phyloP scores from a whole-genome alignment of 1,284 basidiomycete genomes.

The Phenoliferia sp. region DNA sequence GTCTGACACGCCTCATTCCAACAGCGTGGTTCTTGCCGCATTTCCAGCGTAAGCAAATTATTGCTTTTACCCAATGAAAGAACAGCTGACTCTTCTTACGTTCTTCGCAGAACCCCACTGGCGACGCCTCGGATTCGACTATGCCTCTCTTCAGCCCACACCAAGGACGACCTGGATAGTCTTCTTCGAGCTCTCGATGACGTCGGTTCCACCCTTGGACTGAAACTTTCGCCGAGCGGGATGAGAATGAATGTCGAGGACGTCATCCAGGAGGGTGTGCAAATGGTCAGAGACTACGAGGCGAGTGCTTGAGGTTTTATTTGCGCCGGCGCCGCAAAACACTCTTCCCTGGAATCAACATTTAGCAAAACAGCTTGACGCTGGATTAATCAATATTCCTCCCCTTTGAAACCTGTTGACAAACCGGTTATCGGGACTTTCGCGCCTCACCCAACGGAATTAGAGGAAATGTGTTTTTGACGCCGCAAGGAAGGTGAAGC shows the following conservation, averaged over 20 bases:
- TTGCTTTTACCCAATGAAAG: not conserved
- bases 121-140: conserved; percentile 87
- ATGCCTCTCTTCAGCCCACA: conserved; percentile 91
- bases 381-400: no score
- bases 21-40: conserved; percentile 70
- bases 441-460: no score
- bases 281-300: conserved; percentile 55
- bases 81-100: no score
- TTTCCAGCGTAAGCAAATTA: conserved; percentile 54
- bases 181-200: conserved; percentile 87
- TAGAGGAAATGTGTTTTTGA: no score
- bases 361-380: no score
- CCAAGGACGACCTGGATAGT: conserved; percentile 91
- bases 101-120: conserved; percentile 60
- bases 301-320: not conserved
- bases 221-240: conserved; percentile 49
- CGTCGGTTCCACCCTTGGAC: conserved; percentile 76
- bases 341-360: no score
- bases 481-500: no score
- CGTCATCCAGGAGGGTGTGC: conserved; percentile 67
- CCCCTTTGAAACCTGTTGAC: no score
- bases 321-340: no score
- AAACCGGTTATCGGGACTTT: no score
- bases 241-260: conserved; percentile 63
- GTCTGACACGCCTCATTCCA: not conserved